Percentiles rank a stretch among this genome's conserved stretches.
These are phyloP conservation scores for Fraxinus pennsylvanica DNA, from an alignment of 257 asterid genomes.

Conservation along the genomic window DNA sequence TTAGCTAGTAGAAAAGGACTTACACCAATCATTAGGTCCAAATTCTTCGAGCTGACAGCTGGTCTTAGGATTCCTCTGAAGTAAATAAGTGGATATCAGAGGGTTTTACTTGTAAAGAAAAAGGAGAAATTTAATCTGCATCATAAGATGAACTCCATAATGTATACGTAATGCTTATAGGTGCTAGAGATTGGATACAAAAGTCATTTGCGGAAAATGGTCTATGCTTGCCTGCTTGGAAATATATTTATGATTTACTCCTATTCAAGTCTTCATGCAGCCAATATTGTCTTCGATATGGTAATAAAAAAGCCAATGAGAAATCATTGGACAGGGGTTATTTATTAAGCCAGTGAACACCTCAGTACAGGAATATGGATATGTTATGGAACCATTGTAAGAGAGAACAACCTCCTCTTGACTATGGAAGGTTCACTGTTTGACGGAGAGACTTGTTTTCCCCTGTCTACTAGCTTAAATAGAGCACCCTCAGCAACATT, in stretches of 20 bases:
- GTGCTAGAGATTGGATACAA: background rate
- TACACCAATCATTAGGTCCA: conserved; percentile 65
- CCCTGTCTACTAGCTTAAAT: conserved; percentile 33
- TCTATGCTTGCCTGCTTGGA: background rate
- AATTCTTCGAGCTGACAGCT: conserved; percentile 65
- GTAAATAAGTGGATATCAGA: conserved; percentile 25
- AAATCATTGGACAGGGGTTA: background rate
- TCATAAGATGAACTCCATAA: background rate
- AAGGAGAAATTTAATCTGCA: background rate
- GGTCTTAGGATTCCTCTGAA: conserved; percentile 92
- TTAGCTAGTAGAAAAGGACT: conserved; percentile 34
- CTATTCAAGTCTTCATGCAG: background rate
- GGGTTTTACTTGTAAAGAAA: background rate
- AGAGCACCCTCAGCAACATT: conserved; percentile 66
- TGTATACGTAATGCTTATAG: background rate
- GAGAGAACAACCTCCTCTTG: conserved; percentile 63
- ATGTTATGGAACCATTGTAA: conserved; percentile 1
- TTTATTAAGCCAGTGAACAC: background rate
- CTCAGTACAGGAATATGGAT: background rate
- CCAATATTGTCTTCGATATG: background rate
- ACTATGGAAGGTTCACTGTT: conserved; percentile 44
- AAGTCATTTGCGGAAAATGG: background rate
- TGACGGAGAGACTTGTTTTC: conserved; percentile 25
- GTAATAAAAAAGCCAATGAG: background rate
- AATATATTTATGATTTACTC: background rate